These are phyloP conservation scores for Alliaria petiolata DNA, from an alignment of 345 rosid genomes.

Conservation along the genomic window DNA sequence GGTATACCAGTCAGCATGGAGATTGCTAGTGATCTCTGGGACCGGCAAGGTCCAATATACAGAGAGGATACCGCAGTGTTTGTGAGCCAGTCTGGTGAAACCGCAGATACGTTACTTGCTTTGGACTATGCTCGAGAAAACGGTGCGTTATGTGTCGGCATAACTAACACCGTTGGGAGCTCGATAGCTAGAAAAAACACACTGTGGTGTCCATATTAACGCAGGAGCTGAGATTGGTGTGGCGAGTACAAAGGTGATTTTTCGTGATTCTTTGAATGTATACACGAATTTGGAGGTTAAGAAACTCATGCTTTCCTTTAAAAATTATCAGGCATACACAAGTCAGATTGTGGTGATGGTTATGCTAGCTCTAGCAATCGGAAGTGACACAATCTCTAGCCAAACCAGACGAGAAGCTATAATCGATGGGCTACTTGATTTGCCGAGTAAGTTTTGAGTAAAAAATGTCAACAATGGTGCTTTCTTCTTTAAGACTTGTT, in stretches of 20 bases:
- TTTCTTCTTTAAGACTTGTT: not conserved
- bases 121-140: constrained; percentile 78
- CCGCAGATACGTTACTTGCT: constrained; percentile 88
- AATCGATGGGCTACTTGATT: constrained; percentile 82
- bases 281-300: not conserved
- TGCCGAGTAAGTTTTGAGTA: constrained; percentile 62
- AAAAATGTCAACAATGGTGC: not conserved
- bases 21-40: constrained; percentile 94
- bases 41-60: constrained; percentile 92
- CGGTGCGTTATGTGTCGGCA: constrained; percentile 96
- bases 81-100: constrained; percentile 99
- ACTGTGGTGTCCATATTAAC: constrained; percentile 89
- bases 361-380: constrained; percentile 92
- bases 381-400: constrained; percentile 78
- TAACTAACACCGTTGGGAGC: constrained; percentile 95
- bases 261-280: not conserved
- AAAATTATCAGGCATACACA: constrained; percentile 72
- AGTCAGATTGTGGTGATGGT: constrained; percentile 98
- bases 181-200: constrained; percentile 86
- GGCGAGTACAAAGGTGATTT: constrained; percentile 89
- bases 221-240: constrained; percentile 98
- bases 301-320: not conserved
- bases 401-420: constrained; percentile 80
- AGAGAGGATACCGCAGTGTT: constrained; percentile 97
- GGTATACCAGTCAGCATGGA: constrained; percentile 98